phyloP scores from a whole-genome alignment of 2,329 filamentous ascomycete species.

The Scleromitrula shiraiana region DNA sequence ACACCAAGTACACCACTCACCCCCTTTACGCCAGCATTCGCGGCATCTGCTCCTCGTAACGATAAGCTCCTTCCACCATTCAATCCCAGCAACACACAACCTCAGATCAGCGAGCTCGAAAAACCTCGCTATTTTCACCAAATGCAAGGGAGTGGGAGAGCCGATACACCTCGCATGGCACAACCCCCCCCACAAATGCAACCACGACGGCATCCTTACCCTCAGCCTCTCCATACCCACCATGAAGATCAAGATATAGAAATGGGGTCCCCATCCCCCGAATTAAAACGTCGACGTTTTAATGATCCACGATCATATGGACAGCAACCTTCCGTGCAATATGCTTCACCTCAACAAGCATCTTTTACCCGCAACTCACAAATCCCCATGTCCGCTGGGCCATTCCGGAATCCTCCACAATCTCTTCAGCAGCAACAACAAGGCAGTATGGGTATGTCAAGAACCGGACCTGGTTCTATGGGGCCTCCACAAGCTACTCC shows the following conservation, averaged over 20 bases:
- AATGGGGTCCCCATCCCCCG: conserved; percentile 39
- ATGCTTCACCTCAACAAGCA: conserved; percentile 19
- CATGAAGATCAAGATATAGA: conserved; percentile 34
- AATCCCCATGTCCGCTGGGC: conserved; percentile 29
- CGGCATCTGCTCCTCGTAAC: conserved; percentile 10
- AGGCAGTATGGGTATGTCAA: conserved; percentile 13
- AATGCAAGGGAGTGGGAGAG: conserved; percentile 19
- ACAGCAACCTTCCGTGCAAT: conserved; percentile 32
- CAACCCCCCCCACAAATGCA: conserved; percentile 17
- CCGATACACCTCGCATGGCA: conserved; percentile 21
- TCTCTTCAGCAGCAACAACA: conserved; percentile 28
- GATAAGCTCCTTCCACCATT: conserved; percentile 19
- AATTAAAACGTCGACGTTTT: conserved; percentile 56
- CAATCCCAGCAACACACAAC: conserved; percentile 7
- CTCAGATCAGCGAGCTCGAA: conserved; percentile 17
- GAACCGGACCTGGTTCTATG: conserved; percentile 22
- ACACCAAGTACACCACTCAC: conserved; percentile 28
- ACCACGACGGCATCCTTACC: conserved; percentile 18
- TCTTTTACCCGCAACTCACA: conserved; percentile 18
- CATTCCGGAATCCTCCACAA: conserved; percentile 23
- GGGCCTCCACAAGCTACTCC: conserved; percentile 26
- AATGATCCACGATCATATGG: conserved; percentile 34
- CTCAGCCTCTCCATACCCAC: conserved; percentile 24
- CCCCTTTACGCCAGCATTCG: conserved; percentile 23
- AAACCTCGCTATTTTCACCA: conserved; percentile 15